A percentile compares a stretch with the other conserved stretches of the same genome.
Evolutionary conservation across 371 early-diverging fungal genomes (phyloP).

Genomic region (Conidiobolus incongruus): DNA sequence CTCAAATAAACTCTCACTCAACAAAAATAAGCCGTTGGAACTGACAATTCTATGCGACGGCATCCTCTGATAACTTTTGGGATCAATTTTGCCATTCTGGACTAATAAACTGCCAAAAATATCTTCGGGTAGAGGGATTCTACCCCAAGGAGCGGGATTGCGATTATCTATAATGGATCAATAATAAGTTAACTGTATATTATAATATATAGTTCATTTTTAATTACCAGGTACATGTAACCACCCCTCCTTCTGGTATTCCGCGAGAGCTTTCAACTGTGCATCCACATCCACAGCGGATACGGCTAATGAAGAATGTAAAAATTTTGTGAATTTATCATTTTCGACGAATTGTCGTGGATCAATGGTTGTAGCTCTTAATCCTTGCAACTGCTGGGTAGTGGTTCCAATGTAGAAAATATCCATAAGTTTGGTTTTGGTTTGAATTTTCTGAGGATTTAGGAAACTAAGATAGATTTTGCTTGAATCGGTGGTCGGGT

Average conservation of each 20-base stretch:
- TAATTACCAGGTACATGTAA: background rate
- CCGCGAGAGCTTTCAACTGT: background rate
- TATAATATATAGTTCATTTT: background rate
- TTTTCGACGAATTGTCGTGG: too few species aligned
- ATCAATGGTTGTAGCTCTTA: too few species aligned
- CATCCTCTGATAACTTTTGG: conserved; percentile 36
- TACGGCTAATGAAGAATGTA: too few species aligned
- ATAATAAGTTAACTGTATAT: background rate
- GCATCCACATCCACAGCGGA: too few species aligned
- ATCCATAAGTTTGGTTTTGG: too few species aligned
- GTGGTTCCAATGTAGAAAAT: too few species aligned
- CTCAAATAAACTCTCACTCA: too few species aligned
- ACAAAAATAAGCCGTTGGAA: conserved; percentile 37
- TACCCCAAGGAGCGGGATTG: conserved; percentile 2
- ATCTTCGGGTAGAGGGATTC: conserved; percentile 53
- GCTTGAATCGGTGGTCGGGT: too few species aligned
- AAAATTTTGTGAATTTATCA: too few species aligned
- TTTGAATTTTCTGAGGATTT: too few species aligned
- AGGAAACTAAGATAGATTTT: too few species aligned
- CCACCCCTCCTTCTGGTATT: background rate
- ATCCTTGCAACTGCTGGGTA: too few species aligned
- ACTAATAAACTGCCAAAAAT: conserved; percentile 49
- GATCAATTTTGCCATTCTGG: conserved; percentile 19
- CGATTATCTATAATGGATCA: background rate
- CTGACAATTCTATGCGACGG: conserved; percentile 49